Evolutionary conservation across 2,329 filamentous ascomycete genomes (phyloP), one percentile per base, ranked within the genome.

Genomic region (Polytolypa hystricis): DNA sequence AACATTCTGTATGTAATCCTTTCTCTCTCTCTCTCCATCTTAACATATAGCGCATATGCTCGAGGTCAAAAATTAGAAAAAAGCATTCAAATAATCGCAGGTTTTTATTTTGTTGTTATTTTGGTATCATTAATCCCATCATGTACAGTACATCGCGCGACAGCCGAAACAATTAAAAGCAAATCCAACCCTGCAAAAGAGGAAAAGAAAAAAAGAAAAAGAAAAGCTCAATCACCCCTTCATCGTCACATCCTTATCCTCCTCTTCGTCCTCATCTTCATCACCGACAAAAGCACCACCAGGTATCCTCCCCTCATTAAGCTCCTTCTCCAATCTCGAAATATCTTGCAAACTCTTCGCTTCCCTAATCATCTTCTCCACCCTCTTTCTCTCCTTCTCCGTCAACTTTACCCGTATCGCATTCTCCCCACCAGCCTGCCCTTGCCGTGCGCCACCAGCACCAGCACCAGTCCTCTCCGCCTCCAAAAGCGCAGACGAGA

Each of bases 291-390:
- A 45, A 17, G 59, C 72, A 18, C 78, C 82, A 21, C 73, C 70
- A 2, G 89, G 89, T 58, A 96, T 71, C 53, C 83, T 71, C 2
- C 91, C 91, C 59, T 96, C 89, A 44, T 84, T 83, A 47, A 96
- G 64, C 60, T 91, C 84, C 67, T 89, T 93, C 67, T 98, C 91
- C 55, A 98, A 60, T 47, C 77, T 73, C 39, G 84, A 80, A 55
- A 98, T 93, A 65, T 96, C 91, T 48, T 86, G 81, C 53, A 98
- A 59, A 53, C 81, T 93, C 58, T 81, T 86, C 4, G 91, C 89
- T 53, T 84, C 84, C 61, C 78, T 78, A 59, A 98, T 93, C 64
- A 89, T 71, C 53, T 85, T 80, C 62, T 93, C 79, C 42, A 96
- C 74, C 45, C 77, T 74, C 69, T 81, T 81, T 67, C 81, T 82